Evolutionary conservation across 257 asterid genomes (phyloP), one percentile per base, ranked within the genome.

Genomic region (Solanum chiquidenum): DNA sequence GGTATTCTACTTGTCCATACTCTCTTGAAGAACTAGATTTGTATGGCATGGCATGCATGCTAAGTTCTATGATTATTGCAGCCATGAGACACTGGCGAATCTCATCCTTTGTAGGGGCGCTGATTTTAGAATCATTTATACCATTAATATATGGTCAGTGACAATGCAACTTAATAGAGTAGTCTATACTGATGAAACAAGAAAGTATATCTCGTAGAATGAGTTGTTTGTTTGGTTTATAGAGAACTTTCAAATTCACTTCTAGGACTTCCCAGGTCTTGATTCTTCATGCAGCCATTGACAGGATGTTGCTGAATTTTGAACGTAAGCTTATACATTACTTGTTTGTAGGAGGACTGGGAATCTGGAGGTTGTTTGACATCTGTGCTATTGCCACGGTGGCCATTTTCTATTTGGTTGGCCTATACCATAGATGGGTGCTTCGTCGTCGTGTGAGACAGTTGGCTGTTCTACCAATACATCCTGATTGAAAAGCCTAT

Each of bases 321-420:
- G 23, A 44, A 79, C 66, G 5, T 14, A 44, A 79, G 71, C 71
- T 52, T 20, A 82, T 82, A 49, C 9, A 80, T 18, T 31, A 31
- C 29, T 31, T 82, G 71, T 87, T 60, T 27, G 75, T 92, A 93
- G 96, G 96, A 74, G 91, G 94, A 21, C 52, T 92, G 21, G 96
- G 96, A 66, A 91, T 94, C 37, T 92, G 90, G 66, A 89, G 92
- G 60, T 82, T 83, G 87, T 92, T 94, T 25, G 93, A 93, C 80
- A 23, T 91, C 79, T 88, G 90, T 4, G 91, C 95, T 27, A 88
- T 91, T 71, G 16, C 91, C 66, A 49, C 90, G 25, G 90, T 92
- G 12, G 52, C 86, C 73, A 62, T 58, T 35, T 86, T 91, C 38
- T 90, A 89, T 71, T 21, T 88, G 25, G 40, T 88, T 10, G 92